These are phyloP conservation scores for Serendipita vermifera DNA, from an alignment of 768 basidiomycete species.

Conservation along the genomic window DNA sequence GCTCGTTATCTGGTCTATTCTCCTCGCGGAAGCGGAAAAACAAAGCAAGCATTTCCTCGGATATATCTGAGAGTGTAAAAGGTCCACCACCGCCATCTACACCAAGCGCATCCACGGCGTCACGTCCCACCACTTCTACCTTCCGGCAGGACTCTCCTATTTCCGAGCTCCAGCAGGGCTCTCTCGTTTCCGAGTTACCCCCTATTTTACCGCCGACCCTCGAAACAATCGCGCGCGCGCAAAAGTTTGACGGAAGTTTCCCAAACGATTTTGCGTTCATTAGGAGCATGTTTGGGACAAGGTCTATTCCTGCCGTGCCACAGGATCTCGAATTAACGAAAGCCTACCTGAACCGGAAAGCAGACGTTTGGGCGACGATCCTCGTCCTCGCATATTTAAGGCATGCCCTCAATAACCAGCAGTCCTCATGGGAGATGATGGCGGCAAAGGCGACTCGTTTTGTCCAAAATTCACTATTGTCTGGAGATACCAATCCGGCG, in stretches of 20 bases:
- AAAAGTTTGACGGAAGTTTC: conserved; percentile 12
- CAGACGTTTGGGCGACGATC: conserved; percentile 36
- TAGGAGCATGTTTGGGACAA: too few relatives aligned
- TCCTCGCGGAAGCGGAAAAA: too few relatives aligned
- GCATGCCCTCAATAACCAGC: conserved; percentile 26
- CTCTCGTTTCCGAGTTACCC: not conserved
- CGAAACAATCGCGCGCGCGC: conserved; percentile 1
- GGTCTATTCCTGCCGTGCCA: not conserved
- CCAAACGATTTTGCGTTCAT: too few relatives aligned
- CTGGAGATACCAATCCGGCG: too few relatives aligned
- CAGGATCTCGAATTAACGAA: not conserved
- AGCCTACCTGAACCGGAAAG: not conserved
- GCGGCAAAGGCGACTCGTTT: conserved; percentile 32
- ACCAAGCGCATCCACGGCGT: not conserved
- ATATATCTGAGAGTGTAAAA: too few relatives aligned
- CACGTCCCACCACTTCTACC: not conserved
- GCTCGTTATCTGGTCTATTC: too few relatives aligned
- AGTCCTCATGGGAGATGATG: conserved; percentile 33
- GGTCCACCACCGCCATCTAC: not conserved
- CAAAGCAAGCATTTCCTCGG: not conserved
- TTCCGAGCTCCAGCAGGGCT: not conserved
- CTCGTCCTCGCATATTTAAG: conserved; percentile 36
- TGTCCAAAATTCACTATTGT: too few relatives aligned
- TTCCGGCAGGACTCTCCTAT: not conserved
- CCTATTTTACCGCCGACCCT: not conserved